A percentile compares a stretch with the other conserved stretches of the same genome.
These are phyloP conservation scores for Candida vartiovaarae DNA, from an alignment of 805 yeast species.

Conservation along the genomic window DNA sequence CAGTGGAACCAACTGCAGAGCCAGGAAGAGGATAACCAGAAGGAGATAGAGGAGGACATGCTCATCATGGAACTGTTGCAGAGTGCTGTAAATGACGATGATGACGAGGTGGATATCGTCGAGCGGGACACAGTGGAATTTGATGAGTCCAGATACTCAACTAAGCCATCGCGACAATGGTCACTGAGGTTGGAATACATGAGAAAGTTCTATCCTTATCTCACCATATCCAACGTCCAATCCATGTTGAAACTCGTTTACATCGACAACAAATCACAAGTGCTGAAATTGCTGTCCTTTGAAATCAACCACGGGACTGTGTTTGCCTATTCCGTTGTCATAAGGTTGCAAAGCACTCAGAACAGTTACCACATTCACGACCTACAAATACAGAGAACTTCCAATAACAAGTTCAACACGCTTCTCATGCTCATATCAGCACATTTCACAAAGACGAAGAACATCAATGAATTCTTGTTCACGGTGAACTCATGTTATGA, in stretches of 20 bases:
- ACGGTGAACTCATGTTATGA: constrained; percentile 15
- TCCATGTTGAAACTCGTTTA: constrained; percentile 15
- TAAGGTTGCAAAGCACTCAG: constrained; percentile 9
- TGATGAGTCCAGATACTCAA: constrained; percentile 10
- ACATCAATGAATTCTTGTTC: constrained; percentile 17
- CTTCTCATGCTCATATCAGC: constrained; percentile 6
- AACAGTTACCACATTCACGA: constrained; percentile 10
- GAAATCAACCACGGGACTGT: constrained; percentile 5
- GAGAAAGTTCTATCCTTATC: constrained; percentile 18
- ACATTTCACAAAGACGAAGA: constrained; percentile 7
- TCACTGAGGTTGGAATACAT: constrained; percentile 15
- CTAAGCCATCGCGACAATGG: constrained; percentile 21
- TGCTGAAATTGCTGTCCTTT: constrained; percentile 18
- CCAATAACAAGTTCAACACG: constrained; percentile 20
- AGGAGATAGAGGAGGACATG: constrained; percentile 5
- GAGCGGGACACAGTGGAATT: constrained; percentile 5
- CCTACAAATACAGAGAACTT: constrained; percentile 8
- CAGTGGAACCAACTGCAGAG: constrained; percentile 17
- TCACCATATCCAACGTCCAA: constrained; percentile 6
- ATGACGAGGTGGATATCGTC: constrained; percentile 1
- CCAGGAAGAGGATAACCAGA: constrained; percentile 3
- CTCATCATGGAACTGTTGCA: constrained; percentile 9
- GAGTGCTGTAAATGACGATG: neutral
- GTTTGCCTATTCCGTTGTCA: constrained; percentile 10
- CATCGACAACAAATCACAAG: constrained; percentile 3